A percentile compares a stretch with the other conserved stretches of the same genome.
Evolutionary conservation across 139 green algal genomes (phyloP).

Genomic region (Coelastrella sp.): DNA sequence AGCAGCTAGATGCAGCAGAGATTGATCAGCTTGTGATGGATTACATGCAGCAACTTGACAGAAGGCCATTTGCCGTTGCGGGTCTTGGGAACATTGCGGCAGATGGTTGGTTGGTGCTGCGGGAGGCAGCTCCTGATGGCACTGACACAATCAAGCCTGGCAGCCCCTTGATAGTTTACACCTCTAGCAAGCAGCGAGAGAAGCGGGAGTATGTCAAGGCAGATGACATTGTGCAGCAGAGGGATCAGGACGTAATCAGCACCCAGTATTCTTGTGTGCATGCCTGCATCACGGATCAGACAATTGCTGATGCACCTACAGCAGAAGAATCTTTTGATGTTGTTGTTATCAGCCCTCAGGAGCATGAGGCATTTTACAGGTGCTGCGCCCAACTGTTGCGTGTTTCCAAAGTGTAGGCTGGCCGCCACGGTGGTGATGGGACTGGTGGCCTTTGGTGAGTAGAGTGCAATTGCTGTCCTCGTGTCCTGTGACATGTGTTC

Average conservation of each 20-base stretch:
- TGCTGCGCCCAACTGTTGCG: neutral
- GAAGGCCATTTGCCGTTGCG: neutral
- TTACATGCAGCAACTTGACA: neutral
- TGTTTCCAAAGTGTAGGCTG: slow-evolving; percentile 1
- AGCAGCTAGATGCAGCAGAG: neutral
- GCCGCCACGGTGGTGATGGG: neutral
- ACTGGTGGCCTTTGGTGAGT: too few species aligned
- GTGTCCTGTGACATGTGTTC: too few species aligned
- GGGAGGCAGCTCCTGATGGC: neutral
- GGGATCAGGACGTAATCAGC: slow-evolving; percentile 3
- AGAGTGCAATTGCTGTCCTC: too few species aligned
- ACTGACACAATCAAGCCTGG: neutral
- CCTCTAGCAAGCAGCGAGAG: neutral
- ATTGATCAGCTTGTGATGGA: neutral
- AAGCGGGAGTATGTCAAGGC: neutral
- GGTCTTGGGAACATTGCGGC: neutral
- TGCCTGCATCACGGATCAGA: neutral
- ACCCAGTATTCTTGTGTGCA: neutral
- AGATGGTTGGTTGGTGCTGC: slow-evolving; percentile 8
- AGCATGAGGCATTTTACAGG: slow-evolving; percentile 12
- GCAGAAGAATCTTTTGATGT: neutral
- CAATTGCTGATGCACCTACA: neutral
- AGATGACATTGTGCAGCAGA: neutral
- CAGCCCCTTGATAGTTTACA: neutral
- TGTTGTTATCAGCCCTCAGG: neutral